phyloP scores from a whole-genome alignment of 2,329 filamentous ascomycete genomes.

The Lomentospora prolificans region DNA sequence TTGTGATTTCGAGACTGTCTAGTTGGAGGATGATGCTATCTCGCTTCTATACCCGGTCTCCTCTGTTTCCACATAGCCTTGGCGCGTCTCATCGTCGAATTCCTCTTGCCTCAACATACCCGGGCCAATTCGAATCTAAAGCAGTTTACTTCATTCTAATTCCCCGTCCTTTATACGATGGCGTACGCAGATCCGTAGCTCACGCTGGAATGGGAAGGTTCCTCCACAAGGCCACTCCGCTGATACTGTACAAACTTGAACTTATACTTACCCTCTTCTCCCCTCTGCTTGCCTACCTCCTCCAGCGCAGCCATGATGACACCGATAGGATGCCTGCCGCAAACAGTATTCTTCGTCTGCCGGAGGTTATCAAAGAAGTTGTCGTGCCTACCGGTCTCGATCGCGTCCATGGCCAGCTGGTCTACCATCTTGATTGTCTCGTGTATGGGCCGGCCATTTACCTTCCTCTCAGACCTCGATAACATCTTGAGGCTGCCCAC shows the following conservation, averaged over 20 bases:
- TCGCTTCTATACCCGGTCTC: constrained; percentile 5
- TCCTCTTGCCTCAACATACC: background rate
- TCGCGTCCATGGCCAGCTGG: constrained; percentile 70
- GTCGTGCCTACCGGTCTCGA: constrained; percentile 64
- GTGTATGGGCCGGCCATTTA: constrained; percentile 50
- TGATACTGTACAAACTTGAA: constrained; percentile 84
- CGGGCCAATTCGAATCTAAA: no score
- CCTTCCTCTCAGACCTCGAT: constrained; percentile 17
- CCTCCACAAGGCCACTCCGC: constrained; percentile 65
- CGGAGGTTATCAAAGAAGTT: constrained; percentile 59
- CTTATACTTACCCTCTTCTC: constrained; percentile 31
- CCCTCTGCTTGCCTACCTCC: constrained; percentile 34
- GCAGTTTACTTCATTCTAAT: no score
- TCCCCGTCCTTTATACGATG: constrained; percentile 48
- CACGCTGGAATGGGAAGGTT: constrained; percentile 69
- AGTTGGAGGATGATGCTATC: background rate
- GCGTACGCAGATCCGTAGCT: constrained; percentile 94
- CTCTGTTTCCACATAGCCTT: background rate
- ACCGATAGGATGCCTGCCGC: constrained; percentile 88
- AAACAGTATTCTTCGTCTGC: constrained; percentile 81
- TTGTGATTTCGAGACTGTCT: background rate
- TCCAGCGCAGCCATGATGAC: constrained; percentile 86
- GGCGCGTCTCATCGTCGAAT: background rate
- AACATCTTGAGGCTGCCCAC: constrained; percentile 30
- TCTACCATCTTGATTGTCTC: constrained; percentile 79